Conservation (phyloP, 2,329 filamentous ascomycete species). For the Fusarium sublunatum region DNA sequence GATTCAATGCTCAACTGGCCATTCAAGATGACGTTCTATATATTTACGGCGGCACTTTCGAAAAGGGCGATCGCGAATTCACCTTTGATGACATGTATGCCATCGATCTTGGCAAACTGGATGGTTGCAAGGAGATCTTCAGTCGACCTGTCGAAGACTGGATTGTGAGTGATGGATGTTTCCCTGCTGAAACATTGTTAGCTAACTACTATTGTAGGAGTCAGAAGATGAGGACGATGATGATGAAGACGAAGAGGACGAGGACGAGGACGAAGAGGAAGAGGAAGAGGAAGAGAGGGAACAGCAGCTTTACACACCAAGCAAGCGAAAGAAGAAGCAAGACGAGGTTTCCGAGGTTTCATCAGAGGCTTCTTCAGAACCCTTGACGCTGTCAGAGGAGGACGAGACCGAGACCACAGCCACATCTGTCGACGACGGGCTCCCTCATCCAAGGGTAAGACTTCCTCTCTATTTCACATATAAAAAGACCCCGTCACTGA, state of each 20-base stretch:
- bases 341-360: conserved; percentile 56
- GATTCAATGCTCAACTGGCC: conserved; percentile 91
- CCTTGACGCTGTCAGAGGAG: conserved; percentile 51
- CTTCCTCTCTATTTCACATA: neutral
- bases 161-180: conserved; percentile 63
- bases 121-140: conserved; percentile 93
- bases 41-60: conserved; percentile 94
- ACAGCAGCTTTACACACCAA: conserved; percentile 60
- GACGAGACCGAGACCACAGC: conserved; percentile 61
- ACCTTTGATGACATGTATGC: conserved; percentile 96
- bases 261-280: conserved; percentile 65
- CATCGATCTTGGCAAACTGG: conserved; percentile 92
- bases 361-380: conserved; percentile 48
- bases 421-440: conserved; percentile 74
- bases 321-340: conserved; percentile 67
- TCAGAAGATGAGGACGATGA: conserved; percentile 71
- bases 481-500: neutral
- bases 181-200: neutral
- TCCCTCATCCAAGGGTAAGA: conserved; percentile 74
- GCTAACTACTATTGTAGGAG: conserved; percentile 55
- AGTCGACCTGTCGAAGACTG: conserved; percentile 85
- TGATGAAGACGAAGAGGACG: conserved; percentile 70
- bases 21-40: conserved; percentile 94
- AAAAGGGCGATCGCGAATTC: conserved; percentile 93
- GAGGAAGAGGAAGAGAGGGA: conserved; percentile 63